phyloP scores from a whole-genome alignment of 306 rosid genomes.

The Abrus pulchellus region DNA sequence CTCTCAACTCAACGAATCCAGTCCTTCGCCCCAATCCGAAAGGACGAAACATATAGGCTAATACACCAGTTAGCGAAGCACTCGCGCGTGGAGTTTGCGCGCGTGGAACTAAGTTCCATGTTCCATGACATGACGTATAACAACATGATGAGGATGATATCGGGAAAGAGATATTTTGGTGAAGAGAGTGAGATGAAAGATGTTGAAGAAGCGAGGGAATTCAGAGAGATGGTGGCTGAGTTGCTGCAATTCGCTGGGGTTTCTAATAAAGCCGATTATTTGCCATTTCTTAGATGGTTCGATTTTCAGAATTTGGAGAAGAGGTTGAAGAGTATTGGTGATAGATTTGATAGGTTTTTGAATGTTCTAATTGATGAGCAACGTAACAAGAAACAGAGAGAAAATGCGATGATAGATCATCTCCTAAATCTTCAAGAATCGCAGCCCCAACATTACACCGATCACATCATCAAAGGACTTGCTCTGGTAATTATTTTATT shows the following conservation, averaged over 20 bases:
- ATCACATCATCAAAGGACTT: constrained; percentile 45
- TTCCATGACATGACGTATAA: constrained; percentile 30
- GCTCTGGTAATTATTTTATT: constrained; percentile 21
- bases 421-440: constrained; percentile 22
- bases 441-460: constrained; percentile 16
- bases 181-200: background rate
- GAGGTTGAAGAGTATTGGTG: background rate
- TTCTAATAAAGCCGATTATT: constrained; percentile 19
- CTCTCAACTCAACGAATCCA: constrained; percentile 22
- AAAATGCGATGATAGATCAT: constrained; percentile 32
- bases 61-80: background rate
- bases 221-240: constrained; percentile 12
- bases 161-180: constrained; percentile 40
- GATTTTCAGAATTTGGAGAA: constrained; percentile 22
- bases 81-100: background rate
- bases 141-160: constrained; percentile 45
- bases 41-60: constrained; percentile 25
- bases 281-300: constrained; percentile 38
- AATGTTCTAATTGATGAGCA: background rate
- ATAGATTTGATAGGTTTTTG: constrained; percentile 21
- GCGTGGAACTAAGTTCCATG: constrained; percentile 12
- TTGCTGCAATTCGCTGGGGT: constrained; percentile 6
- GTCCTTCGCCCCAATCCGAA: constrained; percentile 19
- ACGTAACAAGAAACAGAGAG: background rate
- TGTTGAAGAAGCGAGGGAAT: constrained; percentile 13